Evolutionary conservation across 192 early-diverging fungal genomes (phyloP), one percentile per base, ranked within the genome.

Genomic region (Backusella morwellensis): DNA sequence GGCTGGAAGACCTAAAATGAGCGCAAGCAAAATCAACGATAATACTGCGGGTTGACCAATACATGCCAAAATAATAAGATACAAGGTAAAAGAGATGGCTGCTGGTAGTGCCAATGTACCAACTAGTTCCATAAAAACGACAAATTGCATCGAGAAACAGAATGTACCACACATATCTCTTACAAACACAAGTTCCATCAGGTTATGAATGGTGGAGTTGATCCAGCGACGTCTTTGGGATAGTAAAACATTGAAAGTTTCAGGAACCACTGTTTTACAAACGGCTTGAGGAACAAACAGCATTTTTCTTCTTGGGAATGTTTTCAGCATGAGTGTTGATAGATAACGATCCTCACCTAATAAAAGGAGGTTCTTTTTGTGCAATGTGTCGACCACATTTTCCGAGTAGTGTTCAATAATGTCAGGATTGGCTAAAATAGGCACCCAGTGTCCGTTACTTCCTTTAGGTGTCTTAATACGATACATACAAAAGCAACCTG

Each of bases 121-220:
- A 69, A 97, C 86, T 47, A 99, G 88, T 59, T 99, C 97, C 91
- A 99, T 93, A 75, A 96, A 94, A 41, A 97, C 92, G 26, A 97
- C 90, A 86, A 97, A 98, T 91, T 98, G 97, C 96, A 97, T 95
- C 29, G 93, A 94, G 75, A 97, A 92, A 78, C 95, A 97, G 79
- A 97, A 97, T 1, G 91, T 95, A 36, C 95, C 95, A 81, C 95
- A 97, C 32, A 97, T 81, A 76, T 95, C 92, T 66, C 89, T 85
- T 52, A 97, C 93, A 72, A 92, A 90, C 56, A 96, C 88, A 44
- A 96, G 83, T 80, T 95, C 94, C 78, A 95, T 72, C 68, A 96
- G 86, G 76, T 96, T 96, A 82, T 96, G 95, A 44, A 96, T 90
- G 1, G 95, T 96, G 23, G 90, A 92, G 78, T 96, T 96, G 83